Evolutionary conservation across 345 rosid genomes (phyloP).

Genomic region (Stellera chamaejasme): DNA sequence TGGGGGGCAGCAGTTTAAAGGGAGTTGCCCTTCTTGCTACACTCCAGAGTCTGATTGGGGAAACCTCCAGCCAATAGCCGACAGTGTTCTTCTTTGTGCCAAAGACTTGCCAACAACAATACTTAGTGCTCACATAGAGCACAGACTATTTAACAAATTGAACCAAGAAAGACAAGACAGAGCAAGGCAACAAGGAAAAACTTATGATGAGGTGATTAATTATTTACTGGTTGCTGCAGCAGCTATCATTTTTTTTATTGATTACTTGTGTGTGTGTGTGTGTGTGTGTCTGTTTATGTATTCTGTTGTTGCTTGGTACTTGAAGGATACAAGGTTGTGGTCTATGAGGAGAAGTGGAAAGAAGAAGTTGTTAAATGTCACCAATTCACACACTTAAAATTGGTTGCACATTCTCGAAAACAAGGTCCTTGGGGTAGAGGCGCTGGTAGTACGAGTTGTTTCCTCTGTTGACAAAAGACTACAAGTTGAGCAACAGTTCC

Average conservation of each 20-base stretch:
- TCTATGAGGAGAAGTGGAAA: too few relatives aligned
- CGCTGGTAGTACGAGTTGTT: too few relatives aligned
- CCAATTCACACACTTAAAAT: too few relatives aligned
- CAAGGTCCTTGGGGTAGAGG: constrained; percentile 81
- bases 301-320: too few relatives aligned
- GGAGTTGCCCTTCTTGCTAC: constrained; percentile 97
- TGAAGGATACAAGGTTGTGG: too few relatives aligned
- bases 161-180: constrained; percentile 78
- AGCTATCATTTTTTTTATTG: too few relatives aligned
- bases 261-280: too few relatives aligned
- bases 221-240: neutral
- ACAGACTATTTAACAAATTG: constrained; percentile 59
- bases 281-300: too few relatives aligned
- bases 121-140: constrained; percentile 95
- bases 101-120: constrained; percentile 93
- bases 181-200: constrained; percentile 68
- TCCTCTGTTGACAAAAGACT: too few relatives aligned
- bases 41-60: constrained; percentile 77
- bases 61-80: constrained; percentile 84
- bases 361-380: too few relatives aligned
- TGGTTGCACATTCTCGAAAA: neutral
- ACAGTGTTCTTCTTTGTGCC: constrained; percentile 96
- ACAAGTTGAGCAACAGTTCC: too few relatives aligned
- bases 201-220: constrained; percentile 75
- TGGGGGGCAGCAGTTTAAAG: constrained; percentile 91